Base-by-base conservation (phyloP, 2,329 filamentous ascomycete genomes). In the Diaporthe vexans region DNA sequence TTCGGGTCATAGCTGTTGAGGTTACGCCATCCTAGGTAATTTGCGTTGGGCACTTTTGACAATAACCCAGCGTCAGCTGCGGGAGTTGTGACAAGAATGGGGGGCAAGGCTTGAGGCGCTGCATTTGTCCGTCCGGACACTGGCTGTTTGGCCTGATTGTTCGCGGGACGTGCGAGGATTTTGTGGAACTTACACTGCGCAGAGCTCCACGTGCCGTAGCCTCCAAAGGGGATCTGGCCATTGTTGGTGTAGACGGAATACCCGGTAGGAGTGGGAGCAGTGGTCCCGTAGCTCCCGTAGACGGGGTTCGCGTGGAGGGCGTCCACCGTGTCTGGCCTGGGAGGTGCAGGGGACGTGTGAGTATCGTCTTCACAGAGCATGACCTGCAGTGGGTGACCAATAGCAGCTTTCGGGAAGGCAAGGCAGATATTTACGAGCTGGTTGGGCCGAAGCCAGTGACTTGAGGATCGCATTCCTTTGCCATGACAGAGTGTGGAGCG, bases 171-270 rank as follows among this genome's bases (percentile, higher is more conserved):
- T 4, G 26, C 17, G 24, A 21, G 40, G 26, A 11, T 7, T 33
- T 40, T 24, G 24, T 33, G 29, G 43, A 24, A 52, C 61, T 51
- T 24, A 52, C 29, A 37, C 7, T 51, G 43, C 29, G 29, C 43
- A 17, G 61, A 46, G 35, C 61, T 67, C 61, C 61, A 67, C 21
- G 61, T 52, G 61, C 61, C 61, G 11, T 24, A 67, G 6, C 24
- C 13, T 15, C 26, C 43, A 8, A 67, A 51, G 5, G 43, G 61
- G 19, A 51, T 37, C 21, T 52, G 35, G 11, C 26, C 9, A 21
- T 51, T 67, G 29, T 67, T 67, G 21, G 51, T 29, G 43, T 15
- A 67, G 26, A 67, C 61, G 6, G 13, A 13, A 2, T 67, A 51
- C 6, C 61, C 61, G 29, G 61, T 9, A 3, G 61, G 43, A 40